Evolutionary conservation across 768 basidiomycete genomes (phyloP).

Genomic region (Serendipita vermifera): DNA sequence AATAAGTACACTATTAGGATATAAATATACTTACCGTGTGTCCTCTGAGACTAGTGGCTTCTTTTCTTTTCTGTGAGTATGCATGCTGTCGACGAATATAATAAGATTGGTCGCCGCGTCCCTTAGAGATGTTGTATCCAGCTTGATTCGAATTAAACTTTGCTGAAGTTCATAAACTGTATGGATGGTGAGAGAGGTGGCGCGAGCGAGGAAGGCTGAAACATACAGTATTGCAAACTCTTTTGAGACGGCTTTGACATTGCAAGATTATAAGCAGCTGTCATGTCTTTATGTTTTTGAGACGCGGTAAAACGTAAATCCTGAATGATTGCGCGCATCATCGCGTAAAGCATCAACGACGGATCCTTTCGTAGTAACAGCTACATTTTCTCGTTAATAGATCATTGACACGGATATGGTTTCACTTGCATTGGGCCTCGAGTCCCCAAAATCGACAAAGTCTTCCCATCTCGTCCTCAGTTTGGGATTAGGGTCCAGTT

Average conservation of each 20-base stretch:
- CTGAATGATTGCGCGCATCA: not conserved
- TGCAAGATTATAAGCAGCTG: not conserved
- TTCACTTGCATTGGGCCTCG: not conserved
- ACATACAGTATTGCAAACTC: no score
- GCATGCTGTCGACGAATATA: not conserved
- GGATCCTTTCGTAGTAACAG: not conserved
- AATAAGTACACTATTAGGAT: not conserved
- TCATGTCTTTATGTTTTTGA: not conserved
- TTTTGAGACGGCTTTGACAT: no score
- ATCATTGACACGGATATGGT: not conserved
- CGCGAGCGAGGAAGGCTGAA: no score
- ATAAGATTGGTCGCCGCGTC: not conserved
- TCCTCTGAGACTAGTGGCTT: not conserved
- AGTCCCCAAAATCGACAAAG: conserved; percentile 8
- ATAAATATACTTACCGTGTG: not conserved
- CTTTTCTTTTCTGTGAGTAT: no score
- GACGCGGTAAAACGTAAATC: not conserved
- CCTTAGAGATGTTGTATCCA: not conserved
- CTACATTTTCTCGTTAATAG: no score
- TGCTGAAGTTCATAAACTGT: not conserved
- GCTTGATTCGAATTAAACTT: not conserved
- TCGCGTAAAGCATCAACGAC: conserved; percentile 1
- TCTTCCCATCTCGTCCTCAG: not conserved
- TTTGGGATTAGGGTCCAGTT: not conserved
- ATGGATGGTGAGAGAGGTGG: no score